Percentiles rank a stretch among this genome's conserved stretches.
phyloP scores from a whole-genome alignment of 75 land plant genomes.

The Larix kaempferi region DNA sequence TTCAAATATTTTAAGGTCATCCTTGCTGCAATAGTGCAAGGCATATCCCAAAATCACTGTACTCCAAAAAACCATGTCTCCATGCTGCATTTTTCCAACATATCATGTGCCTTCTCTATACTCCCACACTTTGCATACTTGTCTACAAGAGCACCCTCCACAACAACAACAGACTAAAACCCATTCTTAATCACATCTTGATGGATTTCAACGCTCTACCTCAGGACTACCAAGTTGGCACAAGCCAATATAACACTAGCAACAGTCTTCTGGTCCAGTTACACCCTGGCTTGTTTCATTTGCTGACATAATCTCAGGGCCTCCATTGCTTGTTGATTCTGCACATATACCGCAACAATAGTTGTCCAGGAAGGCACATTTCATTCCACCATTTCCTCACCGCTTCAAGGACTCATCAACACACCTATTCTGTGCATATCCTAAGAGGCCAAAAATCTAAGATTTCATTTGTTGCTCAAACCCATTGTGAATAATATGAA shows the following conservation, averaged over 20 bases:
- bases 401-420: too few relatives aligned
- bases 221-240: constrained; percentile 28
- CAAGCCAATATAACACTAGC: constrained; percentile 36
- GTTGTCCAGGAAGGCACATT: constrained; percentile 62
- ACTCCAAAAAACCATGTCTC: background rate
- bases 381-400: constrained; percentile 9
- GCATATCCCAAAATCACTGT: background rate
- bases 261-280: constrained; percentile 42
- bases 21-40: background rate
- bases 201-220: constrained; percentile 25
- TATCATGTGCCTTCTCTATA: background rate
- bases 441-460: too few relatives aligned
- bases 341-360: constrained; percentile 41
- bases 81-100: background rate
- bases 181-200: background rate
- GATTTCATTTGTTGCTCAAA: too few relatives aligned
- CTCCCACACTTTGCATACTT: constrained; percentile 3
- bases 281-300: constrained; percentile 29
- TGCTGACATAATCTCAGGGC: constrained; percentile 40
- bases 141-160: background rate
- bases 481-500: too few relatives aligned
- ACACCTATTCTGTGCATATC: too few relatives aligned
- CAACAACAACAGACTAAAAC: background rate
- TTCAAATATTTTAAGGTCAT: background rate
- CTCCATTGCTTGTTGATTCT: constrained; percentile 38